Evolutionary conservation across 2,329 filamentous ascomycete species (phyloP), one percentile per base, ranked within the genome.

Genomic region (Alternaria solani): DNA sequence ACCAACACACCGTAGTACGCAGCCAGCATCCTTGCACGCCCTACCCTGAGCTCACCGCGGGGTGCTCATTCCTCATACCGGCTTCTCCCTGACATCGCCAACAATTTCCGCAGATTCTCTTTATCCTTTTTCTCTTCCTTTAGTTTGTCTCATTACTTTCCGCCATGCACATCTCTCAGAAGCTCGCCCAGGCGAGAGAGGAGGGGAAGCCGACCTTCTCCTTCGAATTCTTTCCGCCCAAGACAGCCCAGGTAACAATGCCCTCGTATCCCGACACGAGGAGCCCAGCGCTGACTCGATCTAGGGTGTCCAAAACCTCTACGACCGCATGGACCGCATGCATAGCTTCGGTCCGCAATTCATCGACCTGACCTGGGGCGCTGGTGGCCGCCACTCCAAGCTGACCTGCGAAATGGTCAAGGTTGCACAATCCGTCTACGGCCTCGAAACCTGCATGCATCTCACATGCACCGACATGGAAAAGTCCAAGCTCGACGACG

Each of bases 261-360:
- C 20, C 26, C 25, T 16, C 12, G 32, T 32, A 18, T n/a, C 11
- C n/a, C 36, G 8, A 9, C 32, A 49, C 4, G 9, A 23, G 2
- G 18, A 34, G 23, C 39, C 16, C 18, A 26, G 48, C 25, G 38
- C 68, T 73, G 62, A 72, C 63, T 20, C 28, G 20, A 34, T 20
- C 38, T 59, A 77, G 82, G 95, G 95, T 85, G 94, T 99, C 12
- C 95, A 99, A 83, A 99, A 99, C 80, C 89, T 99, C 59, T 99
- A 99, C 85, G 95, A 99, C 73, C 92, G 95, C 77, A 98, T 99
- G 92, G 95, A 99, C 81, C 93, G 94, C 81, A 99, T 99, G 95
- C 93, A 97, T 81, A 88, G 90, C 74, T 88, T 96, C 65, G 95
- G 93, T 2, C 95, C 94, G 65, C 91, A 94, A 75, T 99, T 99